A percentile compares a stretch with the other conserved stretches of the same genome.
These are phyloP conservation scores for Aspergillus puulaauensis DNA, from an alignment of 2,329 filamentous ascomycete genomes.

Conservation along the genomic window DNA sequence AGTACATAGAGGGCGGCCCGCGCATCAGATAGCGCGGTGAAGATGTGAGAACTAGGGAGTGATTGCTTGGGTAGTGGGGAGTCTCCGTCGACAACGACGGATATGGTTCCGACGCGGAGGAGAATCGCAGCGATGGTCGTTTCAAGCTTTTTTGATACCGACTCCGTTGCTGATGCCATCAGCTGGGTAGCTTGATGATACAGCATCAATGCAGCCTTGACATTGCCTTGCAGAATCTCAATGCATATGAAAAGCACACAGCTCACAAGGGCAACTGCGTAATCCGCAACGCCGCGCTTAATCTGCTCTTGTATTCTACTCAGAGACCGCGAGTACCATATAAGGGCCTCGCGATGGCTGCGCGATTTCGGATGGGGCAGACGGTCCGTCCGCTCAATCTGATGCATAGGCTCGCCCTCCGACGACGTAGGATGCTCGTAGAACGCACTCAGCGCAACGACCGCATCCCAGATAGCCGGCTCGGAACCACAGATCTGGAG, in stretches of 20 bases:
- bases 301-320: not conserved
- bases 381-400: not conserved
- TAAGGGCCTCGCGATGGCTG: not conserved
- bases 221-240: not conserved
- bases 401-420: not conserved
- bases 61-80: slow-evolving; percentile 3
- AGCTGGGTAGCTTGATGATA: slow-evolving; percentile 1
- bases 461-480: slow-evolving; percentile 27
- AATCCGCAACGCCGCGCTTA: not conserved
- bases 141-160: not conserved
- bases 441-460: slow-evolving; percentile 21
- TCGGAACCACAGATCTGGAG: slow-evolving; percentile 23
- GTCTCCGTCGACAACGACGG: slow-evolving; percentile 1
- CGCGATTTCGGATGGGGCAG: not conserved
- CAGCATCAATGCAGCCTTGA: not conserved
- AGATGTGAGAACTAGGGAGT: not conserved
- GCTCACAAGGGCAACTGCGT: not conserved
- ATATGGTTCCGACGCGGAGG: not conserved
- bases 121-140: not conserved
- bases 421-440: slow-evolving; percentile 15
- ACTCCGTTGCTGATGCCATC: not conserved
- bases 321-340: slow-evolving; percentile 2
- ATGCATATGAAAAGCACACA: slow-evolving; percentile 7
- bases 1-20: not conserved
- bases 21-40: not conserved